These are phyloP conservation scores for Phytopythium aichiense DNA, from an alignment of 352 stramenopile genomes.

Conservation along the genomic window DNA sequence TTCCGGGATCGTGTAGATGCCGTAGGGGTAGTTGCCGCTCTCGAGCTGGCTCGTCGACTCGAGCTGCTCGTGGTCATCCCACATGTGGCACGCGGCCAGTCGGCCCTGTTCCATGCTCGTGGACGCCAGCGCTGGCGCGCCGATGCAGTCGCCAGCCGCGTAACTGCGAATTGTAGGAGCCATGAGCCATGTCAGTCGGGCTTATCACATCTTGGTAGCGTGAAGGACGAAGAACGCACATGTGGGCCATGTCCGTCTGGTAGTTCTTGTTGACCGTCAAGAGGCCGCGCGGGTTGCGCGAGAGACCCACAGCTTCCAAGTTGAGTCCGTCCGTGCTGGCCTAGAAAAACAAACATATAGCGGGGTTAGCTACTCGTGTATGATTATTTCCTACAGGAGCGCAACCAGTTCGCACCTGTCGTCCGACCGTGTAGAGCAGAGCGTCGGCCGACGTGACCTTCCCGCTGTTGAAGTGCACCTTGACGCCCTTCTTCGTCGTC, in stretches of 20 bases:
- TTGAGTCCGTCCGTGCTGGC: slow-evolving; percentile 79
- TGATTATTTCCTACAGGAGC: too few relatives aligned
- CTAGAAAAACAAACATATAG: slow-evolving; percentile 10
- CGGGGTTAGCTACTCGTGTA: not conserved
- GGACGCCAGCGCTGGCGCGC: slow-evolving; percentile 79
- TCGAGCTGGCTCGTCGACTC: slow-evolving; percentile 63
- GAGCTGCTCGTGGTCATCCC: slow-evolving; percentile 45
- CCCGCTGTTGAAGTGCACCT: slow-evolving; percentile 70
- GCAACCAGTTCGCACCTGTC: slow-evolving; percentile 29
- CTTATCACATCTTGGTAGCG: not conserved
- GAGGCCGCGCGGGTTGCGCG: slow-evolving; percentile 72
- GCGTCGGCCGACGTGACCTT: slow-evolving; percentile 70
- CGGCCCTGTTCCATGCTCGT: slow-evolving; percentile 90
- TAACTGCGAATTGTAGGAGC: slow-evolving; percentile 38
- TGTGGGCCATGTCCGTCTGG: slow-evolving; percentile 79
- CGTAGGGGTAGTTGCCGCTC: slow-evolving; percentile 85
- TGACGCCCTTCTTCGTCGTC: slow-evolving; percentile 53
- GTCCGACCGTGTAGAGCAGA: slow-evolving; percentile 77
- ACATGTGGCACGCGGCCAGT: slow-evolving; percentile 85
- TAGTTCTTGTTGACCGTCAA: slow-evolving; percentile 87
- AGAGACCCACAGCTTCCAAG: slow-evolving; percentile 74
- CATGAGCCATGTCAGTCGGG: not conserved
- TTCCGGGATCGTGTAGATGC: slow-evolving; percentile 91
- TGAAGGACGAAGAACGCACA: slow-evolving; percentile 29
- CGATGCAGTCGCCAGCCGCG: slow-evolving; percentile 87